A percentile compares a stretch with the other conserved stretches of the same genome.
Evolutionary conservation across 805 yeast species (phyloP).

Genomic region (Saturnispora sekii): DNA sequence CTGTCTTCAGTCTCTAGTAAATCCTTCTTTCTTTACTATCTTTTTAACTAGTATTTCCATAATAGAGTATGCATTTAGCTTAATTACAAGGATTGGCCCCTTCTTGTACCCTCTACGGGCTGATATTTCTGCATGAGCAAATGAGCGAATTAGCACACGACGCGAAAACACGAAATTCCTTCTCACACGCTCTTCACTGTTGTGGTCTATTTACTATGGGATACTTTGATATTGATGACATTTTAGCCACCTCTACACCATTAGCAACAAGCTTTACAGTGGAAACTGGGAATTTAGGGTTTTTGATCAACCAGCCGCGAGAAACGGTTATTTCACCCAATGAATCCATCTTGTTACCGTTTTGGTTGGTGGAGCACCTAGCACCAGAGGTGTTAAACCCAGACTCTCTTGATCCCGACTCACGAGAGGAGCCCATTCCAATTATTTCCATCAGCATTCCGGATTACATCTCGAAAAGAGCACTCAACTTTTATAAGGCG

Average conservation of each 20-base stretch:
- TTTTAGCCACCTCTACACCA: slow-evolving; percentile 51
- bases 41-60: too few relatives aligned
- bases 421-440: slow-evolving; percentile 28
- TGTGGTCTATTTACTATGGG: slow-evolving; percentile 1
- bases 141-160: background rate
- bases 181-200: too few relatives aligned
- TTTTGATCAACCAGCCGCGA: slow-evolving; percentile 70
- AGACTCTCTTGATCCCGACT: slow-evolving; percentile 3
- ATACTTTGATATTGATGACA: slow-evolving; percentile 72
- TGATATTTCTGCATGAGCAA: background rate
- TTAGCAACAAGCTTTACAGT: slow-evolving; percentile 6
- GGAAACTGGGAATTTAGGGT: slow-evolving; percentile 56
- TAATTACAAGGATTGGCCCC: too few relatives aligned
- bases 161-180: background rate
- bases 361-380: slow-evolving; percentile 60
- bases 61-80: too few relatives aligned
- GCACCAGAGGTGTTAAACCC: slow-evolving; percentile 3
- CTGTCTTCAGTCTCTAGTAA: too few relatives aligned
- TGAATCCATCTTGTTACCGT: slow-evolving; percentile 66
- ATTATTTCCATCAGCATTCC: slow-evolving; percentile 65
- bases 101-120: too few relatives aligned
- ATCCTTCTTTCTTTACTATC: too few relatives aligned
- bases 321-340: slow-evolving; percentile 42
- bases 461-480: slow-evolving; percentile 51
- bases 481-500: slow-evolving; percentile 73